These are phyloP conservation scores for Eucalyptus albens DNA, from an alignment of 345 rosid species.

Conservation along the genomic window DNA sequence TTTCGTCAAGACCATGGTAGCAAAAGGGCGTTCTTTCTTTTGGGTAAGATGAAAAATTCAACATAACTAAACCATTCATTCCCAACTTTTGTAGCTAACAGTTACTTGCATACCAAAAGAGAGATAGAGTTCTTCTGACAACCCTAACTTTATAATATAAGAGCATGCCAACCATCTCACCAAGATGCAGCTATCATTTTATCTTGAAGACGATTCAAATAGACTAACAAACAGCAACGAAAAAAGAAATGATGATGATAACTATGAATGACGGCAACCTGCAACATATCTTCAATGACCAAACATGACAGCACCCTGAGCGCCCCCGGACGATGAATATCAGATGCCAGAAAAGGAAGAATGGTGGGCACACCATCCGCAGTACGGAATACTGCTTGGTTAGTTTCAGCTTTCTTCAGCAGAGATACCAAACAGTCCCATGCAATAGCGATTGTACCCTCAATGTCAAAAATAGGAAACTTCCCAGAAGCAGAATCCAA, in stretches of 20 bases:
- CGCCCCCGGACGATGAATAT: conserved; percentile 80
- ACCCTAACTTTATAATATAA: neutral
- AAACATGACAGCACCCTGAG: conserved; percentile 88
- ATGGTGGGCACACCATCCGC: conserved; percentile 76
- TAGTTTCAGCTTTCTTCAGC: conserved; percentile 89
- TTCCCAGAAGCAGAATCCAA: conserved; percentile 76
- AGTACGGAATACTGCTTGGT: conserved; percentile 79
- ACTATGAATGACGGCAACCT: conserved; percentile 28
- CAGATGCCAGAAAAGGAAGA: conserved; percentile 83
- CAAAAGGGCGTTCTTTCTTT: neutral
- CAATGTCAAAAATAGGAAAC: conserved; percentile 79
- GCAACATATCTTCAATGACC: conserved; percentile 78
- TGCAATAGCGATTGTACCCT: conserved; percentile 63
- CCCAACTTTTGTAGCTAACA: neutral
- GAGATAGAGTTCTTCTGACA: neutral
- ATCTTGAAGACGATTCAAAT: neutral
- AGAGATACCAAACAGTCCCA: conserved; percentile 97
- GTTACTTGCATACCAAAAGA: neutral
- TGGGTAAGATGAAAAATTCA: neutral
- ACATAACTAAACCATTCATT: neutral
- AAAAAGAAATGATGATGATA: neutral
- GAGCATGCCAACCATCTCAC: neutral
- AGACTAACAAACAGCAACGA: neutral
- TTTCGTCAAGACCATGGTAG: neutral
- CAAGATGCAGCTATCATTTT: neutral